A percentile compares a stretch with the other conserved stretches of the same genome.
These are phyloP conservation scores for Carex kokanica DNA, from an alignment of 176 grass and related monocot species.

Conservation along the genomic window DNA sequence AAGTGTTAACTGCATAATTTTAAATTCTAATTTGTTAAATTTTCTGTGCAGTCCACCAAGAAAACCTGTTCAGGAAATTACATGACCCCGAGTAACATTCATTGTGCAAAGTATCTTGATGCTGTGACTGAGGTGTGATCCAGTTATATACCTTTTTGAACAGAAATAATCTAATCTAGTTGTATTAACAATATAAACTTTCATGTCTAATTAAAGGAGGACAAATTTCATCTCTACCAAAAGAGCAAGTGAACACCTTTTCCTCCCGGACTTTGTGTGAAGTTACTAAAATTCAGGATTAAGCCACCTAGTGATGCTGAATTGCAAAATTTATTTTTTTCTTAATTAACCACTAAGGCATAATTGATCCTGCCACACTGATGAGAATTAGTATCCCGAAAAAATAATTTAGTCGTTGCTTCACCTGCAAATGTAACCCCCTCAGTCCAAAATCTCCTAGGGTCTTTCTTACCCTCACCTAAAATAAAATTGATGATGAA, in stretches of 20 bases:
- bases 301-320: too few species aligned
- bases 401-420: not conserved
- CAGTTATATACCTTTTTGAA: not conserved
- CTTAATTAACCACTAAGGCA: too few species aligned
- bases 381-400: too few species aligned
- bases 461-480: not conserved
- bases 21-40: not conserved
- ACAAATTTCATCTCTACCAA: not conserved
- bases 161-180: not conserved
- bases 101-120: slow-evolving; percentile 35
- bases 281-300: not conserved
- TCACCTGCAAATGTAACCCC: not conserved
- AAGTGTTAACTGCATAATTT: too few species aligned
- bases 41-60: slow-evolving; percentile 27
- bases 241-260: not conserved
- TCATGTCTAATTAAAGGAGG: not conserved
- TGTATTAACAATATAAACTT: not conserved
- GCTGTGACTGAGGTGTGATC: slow-evolving; percentile 33
- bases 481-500: not conserved
- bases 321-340: too few species aligned
- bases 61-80: slow-evolving; percentile 41
- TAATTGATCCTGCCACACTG: too few species aligned
- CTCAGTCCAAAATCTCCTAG: not conserved
- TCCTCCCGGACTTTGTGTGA: not conserved
- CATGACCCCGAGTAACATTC: slow-evolving; percentile 28